Conservation (phyloP, 345 rosid species). For the Streptanthus diversifolius region DNA sequence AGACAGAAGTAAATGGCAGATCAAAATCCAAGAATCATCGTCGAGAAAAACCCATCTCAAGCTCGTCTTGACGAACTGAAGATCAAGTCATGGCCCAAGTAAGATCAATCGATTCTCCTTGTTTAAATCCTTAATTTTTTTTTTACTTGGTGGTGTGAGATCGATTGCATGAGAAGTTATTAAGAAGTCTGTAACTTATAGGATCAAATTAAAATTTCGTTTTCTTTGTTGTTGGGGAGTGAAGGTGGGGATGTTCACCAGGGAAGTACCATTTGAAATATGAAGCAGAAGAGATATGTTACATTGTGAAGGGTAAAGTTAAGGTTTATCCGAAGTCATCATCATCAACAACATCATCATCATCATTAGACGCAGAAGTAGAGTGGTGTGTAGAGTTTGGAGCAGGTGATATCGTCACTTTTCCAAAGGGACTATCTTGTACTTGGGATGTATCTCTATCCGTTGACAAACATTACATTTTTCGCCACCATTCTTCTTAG, state of each 20-base stretch:
- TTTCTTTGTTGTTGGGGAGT: neutral
- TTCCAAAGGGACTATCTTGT: conserved; percentile 85
- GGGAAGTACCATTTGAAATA: conserved; percentile 79
- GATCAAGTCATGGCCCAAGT: conserved; percentile 98
- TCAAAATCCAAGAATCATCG: conserved; percentile 47
- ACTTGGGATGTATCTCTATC: conserved; percentile 89
- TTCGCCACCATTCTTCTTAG: conserved; percentile 44
- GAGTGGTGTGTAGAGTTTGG: conserved; percentile 73
- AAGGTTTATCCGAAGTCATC: conserved; percentile 61
- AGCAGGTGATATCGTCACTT: conserved; percentile 83
- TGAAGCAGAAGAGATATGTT: conserved; percentile 89
- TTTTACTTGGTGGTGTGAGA: neutral
- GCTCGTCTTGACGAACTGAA: conserved; percentile 62
- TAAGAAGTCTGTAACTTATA: neutral
- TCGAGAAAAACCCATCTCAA: conserved; percentile 68
- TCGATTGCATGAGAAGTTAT: neutral
- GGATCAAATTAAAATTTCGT: neutral
- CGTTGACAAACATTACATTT: conserved; percentile 81
- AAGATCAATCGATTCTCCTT: conserved; percentile 19
- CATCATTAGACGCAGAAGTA: conserved; percentile 5
- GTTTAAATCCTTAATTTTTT: neutral
- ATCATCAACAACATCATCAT: conserved; percentile 10
- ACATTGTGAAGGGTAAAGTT: conserved; percentile 75
- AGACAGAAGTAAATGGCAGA: conserved; percentile 37
- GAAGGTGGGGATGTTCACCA: conserved; percentile 85